Evolutionary conservation across 345 rosid genomes (phyloP).

Genomic region (Aquilaria sinensis): DNA sequence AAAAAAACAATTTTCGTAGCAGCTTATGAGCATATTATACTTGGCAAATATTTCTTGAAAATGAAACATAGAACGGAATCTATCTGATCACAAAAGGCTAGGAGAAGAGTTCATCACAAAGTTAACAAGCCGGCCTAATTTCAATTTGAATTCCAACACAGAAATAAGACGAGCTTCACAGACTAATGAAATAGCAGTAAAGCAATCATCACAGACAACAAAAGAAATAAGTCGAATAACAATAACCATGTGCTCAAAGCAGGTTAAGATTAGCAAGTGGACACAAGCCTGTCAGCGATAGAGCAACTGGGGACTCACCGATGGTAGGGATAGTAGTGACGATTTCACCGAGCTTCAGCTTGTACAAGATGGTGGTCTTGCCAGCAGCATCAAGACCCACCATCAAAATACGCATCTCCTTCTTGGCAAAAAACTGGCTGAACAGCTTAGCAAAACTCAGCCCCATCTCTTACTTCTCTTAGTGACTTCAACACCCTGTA

Average conservation of each 20-base stretch:
- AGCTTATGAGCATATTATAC: too few species aligned
- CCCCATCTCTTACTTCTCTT: conserved; percentile 40
- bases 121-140: too few species aligned
- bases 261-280: not conserved
- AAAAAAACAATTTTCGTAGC: too few species aligned
- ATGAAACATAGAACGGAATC: too few species aligned
- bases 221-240: not conserved
- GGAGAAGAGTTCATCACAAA: too few species aligned
- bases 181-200: too few species aligned
- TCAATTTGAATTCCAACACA: too few species aligned
- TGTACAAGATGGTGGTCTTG: conserved; percentile 79
- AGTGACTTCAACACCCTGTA: conserved; percentile 1
- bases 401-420: conserved; percentile 83
- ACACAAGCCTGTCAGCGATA: not conserved
- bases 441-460: conserved; percentile 58
- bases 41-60: too few species aligned
- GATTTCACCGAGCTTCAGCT: conserved; percentile 82
- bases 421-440: conserved; percentile 68
- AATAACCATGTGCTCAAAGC: not conserved
- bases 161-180: too few species aligned
- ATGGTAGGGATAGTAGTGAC: conserved; percentile 85
- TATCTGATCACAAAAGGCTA: too few species aligned
- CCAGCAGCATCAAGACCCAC: conserved; percentile 91
- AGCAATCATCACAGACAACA: too few species aligned
- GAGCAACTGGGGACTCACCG: conserved; percentile 30